Percentiles rank a stretch among this genome's conserved stretches.
These are phyloP conservation scores for Parietaria judaica DNA, from an alignment of 306 rosid species.

Conservation along the genomic window DNA sequence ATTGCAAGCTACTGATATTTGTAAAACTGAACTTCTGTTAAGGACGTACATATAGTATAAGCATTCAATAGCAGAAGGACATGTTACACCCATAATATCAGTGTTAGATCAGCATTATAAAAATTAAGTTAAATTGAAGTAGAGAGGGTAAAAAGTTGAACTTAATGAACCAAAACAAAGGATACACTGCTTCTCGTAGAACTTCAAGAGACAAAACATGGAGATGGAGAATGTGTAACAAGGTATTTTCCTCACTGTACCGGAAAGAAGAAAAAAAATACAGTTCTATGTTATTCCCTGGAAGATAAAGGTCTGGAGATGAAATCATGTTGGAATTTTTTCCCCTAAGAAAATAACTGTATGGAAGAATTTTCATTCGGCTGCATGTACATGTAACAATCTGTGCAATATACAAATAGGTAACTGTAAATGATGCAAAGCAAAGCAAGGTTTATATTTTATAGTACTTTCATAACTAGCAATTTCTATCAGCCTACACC, in stretches of 20 bases:
- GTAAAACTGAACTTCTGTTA: conserved; percentile 69
- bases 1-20: conserved; percentile 68
- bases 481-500: no score
- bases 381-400: not conserved
- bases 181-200: conserved; percentile 97
- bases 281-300: conserved; percentile 19
- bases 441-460: no score
- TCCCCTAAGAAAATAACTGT: conserved; percentile 9
- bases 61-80: no score
- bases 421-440: not conserved
- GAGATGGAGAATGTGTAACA: conserved; percentile 53
- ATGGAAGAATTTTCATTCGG: not conserved
- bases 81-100: no score
- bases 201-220: conserved; percentile 84
- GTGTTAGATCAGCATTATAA: no score
- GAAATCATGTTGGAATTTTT: conserved; percentile 4
- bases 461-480: no score
- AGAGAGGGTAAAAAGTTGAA: no score
- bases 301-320: conserved; percentile 1
- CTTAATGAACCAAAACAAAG: conserved; percentile 29
- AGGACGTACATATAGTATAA: conserved; percentile 16
- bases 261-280: conserved; percentile 17
- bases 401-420: not conserved
- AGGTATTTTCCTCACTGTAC: conserved; percentile 61
- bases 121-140: no score